Base-by-base conservation (phyloP, 1,284 basidiomycete genomes). In the Melampsora abietis-canadensis region DNA sequence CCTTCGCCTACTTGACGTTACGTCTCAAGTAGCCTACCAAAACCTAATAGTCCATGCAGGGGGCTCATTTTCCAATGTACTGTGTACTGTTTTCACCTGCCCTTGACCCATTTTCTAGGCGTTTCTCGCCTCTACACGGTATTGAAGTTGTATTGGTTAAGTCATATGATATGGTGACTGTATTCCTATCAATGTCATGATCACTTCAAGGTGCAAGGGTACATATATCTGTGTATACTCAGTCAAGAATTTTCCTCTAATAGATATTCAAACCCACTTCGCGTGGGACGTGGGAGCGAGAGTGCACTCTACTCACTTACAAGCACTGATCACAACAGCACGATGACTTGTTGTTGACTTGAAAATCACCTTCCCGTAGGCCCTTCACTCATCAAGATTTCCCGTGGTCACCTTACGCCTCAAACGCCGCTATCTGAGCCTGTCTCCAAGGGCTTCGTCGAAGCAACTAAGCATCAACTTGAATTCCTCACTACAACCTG, bases 321-420 rank as follows among this genome's bases (percentile, higher is more conserved):
- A n/a, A n/a, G n/a, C n/a, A n/a, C n/a, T n/a, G n/a, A n/a, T 27
- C 3, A 14, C 8, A 8, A 57, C 10, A 24, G 8, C 21, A 57
- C 27, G n/a, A 57, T 57, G 51, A 57, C 51, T 24, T 57, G 37
- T 54, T 19, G 48, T 54, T 54, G 48, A 57, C 51, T 24, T 57
- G 51, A 57, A 21, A 12, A 21, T 57, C 51, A 27, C n/a, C 51
- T 57, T 27, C 51, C 51, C n/a, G 51, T 21, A 21, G 51, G 21
- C 51, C 27, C 51, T 14, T 21, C 27, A 21, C 51, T 57, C 51
- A 21, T 57, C 51, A 57, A 57, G n/a, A 57, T 21, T 57, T 21
- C 51, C 21, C 27, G 40, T 44, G 40, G 15, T 44, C 40, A 44
- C 40, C 40, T 57, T 57, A 24, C 51, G n/a, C 51, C 51, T 12